phyloP scores from a whole-genome alignment of 176 grass and related monocot species.

The Canna indica region DNA sequence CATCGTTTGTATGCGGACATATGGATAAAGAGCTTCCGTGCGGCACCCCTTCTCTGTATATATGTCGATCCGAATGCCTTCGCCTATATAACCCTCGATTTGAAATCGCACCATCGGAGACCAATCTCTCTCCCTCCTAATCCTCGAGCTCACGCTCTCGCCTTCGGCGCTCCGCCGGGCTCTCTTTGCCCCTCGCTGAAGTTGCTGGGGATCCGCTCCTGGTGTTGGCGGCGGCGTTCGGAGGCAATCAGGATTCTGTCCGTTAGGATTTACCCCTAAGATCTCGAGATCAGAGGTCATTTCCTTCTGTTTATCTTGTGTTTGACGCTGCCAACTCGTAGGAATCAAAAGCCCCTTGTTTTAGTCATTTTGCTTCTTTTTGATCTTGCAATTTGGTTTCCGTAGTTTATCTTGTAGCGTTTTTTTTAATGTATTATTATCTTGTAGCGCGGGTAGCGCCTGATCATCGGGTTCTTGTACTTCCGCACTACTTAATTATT shows the following conservation, averaged over 20 bases:
- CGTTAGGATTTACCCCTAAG: background rate
- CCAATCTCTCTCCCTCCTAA: background rate
- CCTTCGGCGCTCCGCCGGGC: background rate
- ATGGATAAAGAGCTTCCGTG: background rate
- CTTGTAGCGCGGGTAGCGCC: background rate
- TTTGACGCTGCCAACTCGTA: background rate
- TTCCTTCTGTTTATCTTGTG: background rate
- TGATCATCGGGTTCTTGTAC: background rate
- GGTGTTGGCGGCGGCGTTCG: background rate
- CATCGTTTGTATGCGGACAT: background rate
- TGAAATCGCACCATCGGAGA: background rate
- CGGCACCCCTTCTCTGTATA: background rate
- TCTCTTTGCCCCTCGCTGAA: background rate
- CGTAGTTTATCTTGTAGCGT: too few relatives aligned
- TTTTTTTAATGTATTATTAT: background rate
- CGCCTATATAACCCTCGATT: slow-evolving; percentile 8
- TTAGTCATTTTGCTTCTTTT: background rate
- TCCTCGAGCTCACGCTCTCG: background rate
- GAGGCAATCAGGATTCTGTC: background rate
- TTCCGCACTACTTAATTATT: too few relatives aligned
- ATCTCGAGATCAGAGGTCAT: slow-evolving; percentile 3
- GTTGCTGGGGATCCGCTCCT: background rate
- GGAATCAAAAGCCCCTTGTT: background rate
- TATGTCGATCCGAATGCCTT: background rate
- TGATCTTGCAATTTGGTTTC: background rate